These are phyloP conservation scores for Linnemannia hyalina DNA, from an alignment of 192 early-diverging fungal species.

Conservation along the genomic window DNA sequence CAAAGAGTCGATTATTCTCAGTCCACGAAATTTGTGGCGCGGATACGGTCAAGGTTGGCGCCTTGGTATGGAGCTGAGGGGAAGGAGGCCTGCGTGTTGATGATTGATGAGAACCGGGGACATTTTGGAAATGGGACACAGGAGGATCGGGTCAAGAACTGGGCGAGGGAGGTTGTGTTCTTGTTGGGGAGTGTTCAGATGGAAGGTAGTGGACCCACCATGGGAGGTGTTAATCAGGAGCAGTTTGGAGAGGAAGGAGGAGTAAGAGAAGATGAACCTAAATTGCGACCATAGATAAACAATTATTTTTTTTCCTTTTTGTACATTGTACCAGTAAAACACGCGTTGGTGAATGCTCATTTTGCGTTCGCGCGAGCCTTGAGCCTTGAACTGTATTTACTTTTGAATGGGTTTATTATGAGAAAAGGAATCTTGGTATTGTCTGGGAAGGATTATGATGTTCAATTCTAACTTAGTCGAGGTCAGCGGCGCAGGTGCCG, in stretches of 20 bases:
- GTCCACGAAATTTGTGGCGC: constrained; percentile 90
- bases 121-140: constrained; percentile 68
- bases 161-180: constrained; percentile 67
- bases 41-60: constrained; percentile 59
- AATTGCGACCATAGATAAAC: no score
- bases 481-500: not conserved
- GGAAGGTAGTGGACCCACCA: constrained; percentile 7
- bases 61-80: constrained; percentile 43
- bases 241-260: not conserved
- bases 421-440: no score
- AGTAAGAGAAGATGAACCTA: no score
- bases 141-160: constrained; percentile 61
- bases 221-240: not conserved
- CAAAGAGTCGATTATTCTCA: constrained; percentile 87
- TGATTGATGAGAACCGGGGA: constrained; percentile 64
- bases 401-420: no score
- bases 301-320: no score
- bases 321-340: no score
- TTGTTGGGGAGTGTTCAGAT: constrained; percentile 61
- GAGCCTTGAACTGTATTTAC: no score
- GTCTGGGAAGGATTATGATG: no score
- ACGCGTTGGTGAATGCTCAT: no score
- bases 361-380: no score
- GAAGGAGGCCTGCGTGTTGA: constrained; percentile 50
- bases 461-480: not conserved